Percentiles rank a stretch among this genome's conserved stretches.
Conservation (phyloP, 163 green algal species). For the Smithsoniella earleae region DNA sequence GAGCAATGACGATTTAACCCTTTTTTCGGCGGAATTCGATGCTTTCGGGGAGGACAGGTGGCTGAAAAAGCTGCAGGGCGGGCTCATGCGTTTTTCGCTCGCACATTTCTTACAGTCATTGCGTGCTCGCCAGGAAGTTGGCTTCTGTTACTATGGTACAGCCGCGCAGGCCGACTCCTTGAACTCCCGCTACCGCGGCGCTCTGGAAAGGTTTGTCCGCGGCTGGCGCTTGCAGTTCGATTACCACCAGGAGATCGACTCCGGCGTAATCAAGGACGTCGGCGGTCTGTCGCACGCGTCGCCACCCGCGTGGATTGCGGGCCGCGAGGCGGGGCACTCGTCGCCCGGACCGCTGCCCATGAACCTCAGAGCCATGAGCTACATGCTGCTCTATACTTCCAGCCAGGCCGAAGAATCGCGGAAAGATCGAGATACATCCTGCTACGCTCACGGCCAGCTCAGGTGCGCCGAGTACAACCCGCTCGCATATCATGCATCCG, state of each 20-base stretch:
- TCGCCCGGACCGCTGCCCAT: conserved; percentile 17
- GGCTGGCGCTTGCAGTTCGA: not conserved
- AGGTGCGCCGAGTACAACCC: not conserved
- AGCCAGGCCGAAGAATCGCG: conserved; percentile 16
- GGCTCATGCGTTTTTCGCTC: no score
- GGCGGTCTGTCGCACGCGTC: not conserved
- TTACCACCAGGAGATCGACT: conserved; percentile 24
- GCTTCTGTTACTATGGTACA: no score
- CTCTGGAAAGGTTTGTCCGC: conserved; percentile 3
- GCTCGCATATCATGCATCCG: no score
- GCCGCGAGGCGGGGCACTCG: not conserved
- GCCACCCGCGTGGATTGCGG: not conserved
- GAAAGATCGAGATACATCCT: not conserved
- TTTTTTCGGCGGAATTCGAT: no score
- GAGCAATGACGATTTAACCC: no score
- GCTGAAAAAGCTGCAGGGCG: no score
- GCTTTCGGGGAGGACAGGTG: no score
- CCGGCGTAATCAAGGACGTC: not conserved
- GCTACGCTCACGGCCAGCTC: conserved; percentile 23
- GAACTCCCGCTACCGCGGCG: conserved; percentile 12
- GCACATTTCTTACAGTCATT: no score
- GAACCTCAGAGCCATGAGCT: conserved; percentile 20
- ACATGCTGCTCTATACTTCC: conserved; percentile 21
- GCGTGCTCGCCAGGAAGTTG: no score
- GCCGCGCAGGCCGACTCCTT: conserved; percentile 20